A percentile compares a stretch with the other conserved stretches of the same genome.
Evolutionary conservation across 2,329 filamentous ascomycete genomes (phyloP).

Genomic region (Penicillium sp.): DNA sequence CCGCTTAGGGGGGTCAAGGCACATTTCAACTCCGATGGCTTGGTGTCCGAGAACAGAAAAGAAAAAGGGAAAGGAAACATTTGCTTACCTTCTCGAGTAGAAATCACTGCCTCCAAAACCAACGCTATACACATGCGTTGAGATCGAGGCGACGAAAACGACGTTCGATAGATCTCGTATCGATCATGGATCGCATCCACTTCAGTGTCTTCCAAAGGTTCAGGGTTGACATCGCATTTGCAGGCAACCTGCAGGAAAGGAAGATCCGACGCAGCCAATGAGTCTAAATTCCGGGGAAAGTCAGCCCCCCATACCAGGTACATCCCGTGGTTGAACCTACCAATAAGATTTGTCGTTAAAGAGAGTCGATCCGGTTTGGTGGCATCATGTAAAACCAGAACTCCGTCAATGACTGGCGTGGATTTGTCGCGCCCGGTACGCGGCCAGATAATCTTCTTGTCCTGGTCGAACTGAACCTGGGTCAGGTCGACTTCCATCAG

Average conservation of each 20-base stretch:
- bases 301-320: not conserved
- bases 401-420: conserved; percentile 76
- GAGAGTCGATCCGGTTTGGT: conserved; percentile 73
- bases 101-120: conserved; percentile 70
- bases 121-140: conserved; percentile 73
- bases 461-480: conserved; percentile 52
- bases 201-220: conserved; percentile 57
- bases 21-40: conserved; percentile 9
- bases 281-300: conserved; percentile 53
- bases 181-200: conserved; percentile 71
- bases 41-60: not conserved
- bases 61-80: not conserved
- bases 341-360: conserved; percentile 71
- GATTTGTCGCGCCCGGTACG: conserved; percentile 61
- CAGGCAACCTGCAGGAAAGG: conserved; percentile 81
- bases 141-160: conserved; percentile 66
- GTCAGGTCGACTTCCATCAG: conserved; percentile 57
- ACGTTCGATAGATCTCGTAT: conserved; percentile 72
- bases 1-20: conserved; percentile 19
- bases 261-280: conserved; percentile 68
- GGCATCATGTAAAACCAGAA: conserved; percentile 84
- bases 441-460: conserved; percentile 53
- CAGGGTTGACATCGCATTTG: conserved; percentile 78
- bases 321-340: conserved; percentile 55
- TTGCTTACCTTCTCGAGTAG: conserved; percentile 66